These are phyloP conservation scores for Periconia macrospinosa DNA, from an alignment of 2,329 filamentous ascomycete species.

Conservation along the genomic window DNA sequence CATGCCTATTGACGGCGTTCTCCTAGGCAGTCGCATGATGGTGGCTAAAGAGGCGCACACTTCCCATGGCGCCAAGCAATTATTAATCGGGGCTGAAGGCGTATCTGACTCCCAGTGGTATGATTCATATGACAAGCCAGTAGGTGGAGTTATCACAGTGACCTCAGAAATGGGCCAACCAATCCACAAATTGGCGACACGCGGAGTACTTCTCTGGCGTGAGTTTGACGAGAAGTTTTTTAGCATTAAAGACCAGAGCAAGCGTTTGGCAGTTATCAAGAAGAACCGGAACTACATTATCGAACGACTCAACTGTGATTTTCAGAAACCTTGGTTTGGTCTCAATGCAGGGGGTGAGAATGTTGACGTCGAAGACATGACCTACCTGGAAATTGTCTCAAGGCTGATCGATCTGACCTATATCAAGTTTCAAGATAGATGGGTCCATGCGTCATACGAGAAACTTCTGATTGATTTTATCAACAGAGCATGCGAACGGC, in stretches of 20 bases:
- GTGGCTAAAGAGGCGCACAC: constrained; percentile 51
- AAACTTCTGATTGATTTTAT: constrained; percentile 93
- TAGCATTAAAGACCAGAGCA: constrained; percentile 79
- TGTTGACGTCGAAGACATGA: constrained; percentile 53
- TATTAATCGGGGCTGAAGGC: constrained; percentile 48
- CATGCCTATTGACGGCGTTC: constrained; percentile 53
- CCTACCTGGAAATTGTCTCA: constrained; percentile 49
- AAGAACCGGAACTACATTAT: constrained; percentile 51
- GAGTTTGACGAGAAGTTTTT: constrained; percentile 99
- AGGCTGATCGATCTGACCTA: constrained; percentile 53
- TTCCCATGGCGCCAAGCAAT: constrained; percentile 47
- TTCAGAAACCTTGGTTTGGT: constrained; percentile 54
- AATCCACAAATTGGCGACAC: constrained; percentile 96
- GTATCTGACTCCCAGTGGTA: constrained; percentile 50
- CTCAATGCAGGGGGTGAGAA: constrained; percentile 45
- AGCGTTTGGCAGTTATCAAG: constrained; percentile 46
- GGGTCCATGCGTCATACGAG: constrained; percentile 67
- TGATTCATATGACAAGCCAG: constrained; percentile 64
- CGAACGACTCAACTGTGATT: constrained; percentile 51
- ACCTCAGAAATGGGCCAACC: constrained; percentile 99
- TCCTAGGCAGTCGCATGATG: constrained; percentile 54
- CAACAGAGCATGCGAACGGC: constrained; percentile 93
- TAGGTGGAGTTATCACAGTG: constrained; percentile 93
- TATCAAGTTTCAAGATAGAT: constrained; percentile 47
- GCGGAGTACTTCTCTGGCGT: constrained; percentile 94